Evolutionary conservation across 108 stramenopile genomes (phyloP).

Genomic region (Craspedostauros australis): DNA sequence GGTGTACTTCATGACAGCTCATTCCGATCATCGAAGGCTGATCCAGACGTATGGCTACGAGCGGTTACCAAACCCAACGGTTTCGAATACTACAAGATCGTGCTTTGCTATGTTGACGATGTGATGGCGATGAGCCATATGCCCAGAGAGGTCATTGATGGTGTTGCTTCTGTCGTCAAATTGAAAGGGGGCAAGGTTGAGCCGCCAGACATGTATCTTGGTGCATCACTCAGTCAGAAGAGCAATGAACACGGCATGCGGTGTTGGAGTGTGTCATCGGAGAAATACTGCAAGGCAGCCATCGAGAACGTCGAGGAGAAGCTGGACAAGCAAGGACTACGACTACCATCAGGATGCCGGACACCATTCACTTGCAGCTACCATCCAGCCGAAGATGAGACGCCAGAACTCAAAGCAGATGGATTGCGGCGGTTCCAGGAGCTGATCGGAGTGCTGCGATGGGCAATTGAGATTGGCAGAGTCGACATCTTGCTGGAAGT

Average conservation of each 20-base stretch:
- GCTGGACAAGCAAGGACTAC: not conserved
- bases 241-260: not conserved
- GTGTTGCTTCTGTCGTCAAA: not conserved
- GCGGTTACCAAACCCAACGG: not conserved
- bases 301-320: not conserved
- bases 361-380: not conserved
- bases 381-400: too few relatives aligned
- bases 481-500: too few relatives aligned
- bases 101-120: conserved; percentile 24
- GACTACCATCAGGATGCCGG: too few relatives aligned
- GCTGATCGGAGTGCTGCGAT: conserved; percentile 37
- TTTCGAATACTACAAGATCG: conserved; percentile 23
- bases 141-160: conserved; percentile 1
- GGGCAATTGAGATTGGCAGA: too few relatives aligned
- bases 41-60: conserved; percentile 35
- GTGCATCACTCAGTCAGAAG: not conserved
- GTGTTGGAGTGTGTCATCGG: too few relatives aligned
- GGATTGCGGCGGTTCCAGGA: conserved; percentile 20
- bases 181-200: conserved; percentile 8
- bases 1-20: too few relatives aligned
- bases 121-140: conserved; percentile 4
- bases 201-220: conserved; percentile 12
- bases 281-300: not conserved
- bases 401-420: too few relatives aligned
- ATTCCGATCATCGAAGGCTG: not conserved